Evolutionary conservation across 148 eudicot genomes (phyloP).

Genomic region (Pharnaceum exiguum): DNA sequence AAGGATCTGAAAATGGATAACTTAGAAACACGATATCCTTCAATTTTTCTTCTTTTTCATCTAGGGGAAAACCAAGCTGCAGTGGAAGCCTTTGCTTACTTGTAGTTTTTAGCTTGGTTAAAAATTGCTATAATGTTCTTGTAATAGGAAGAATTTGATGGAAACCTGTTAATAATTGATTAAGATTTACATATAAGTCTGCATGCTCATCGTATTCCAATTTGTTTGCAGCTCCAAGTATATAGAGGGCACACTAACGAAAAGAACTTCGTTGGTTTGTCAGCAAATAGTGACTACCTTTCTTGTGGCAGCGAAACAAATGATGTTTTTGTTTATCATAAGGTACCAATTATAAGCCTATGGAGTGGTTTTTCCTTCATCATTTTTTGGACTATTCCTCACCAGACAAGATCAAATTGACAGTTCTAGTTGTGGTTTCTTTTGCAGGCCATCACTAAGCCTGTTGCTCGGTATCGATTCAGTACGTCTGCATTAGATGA

Average conservation of each 20-base stretch:
- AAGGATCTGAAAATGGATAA: no score
- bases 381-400: not conserved
- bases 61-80: no score
- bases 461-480: constrained; percentile 70
- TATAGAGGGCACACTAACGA: constrained; percentile 81
- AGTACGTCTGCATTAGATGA: constrained; percentile 43
- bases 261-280: constrained; percentile 89
- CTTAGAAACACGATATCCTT: no score
- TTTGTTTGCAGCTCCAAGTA: constrained; percentile 45
- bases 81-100: no score
- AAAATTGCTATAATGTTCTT: no score
- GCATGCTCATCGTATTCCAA: not conserved
- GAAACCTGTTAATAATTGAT: no score
- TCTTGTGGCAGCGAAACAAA: constrained; percentile 96
- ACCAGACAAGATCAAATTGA: no score
- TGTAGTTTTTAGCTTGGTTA: no score
- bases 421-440: not conserved
- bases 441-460: constrained; percentile 64
- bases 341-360: constrained; percentile 32
- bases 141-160: no score
- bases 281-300: constrained; percentile 71
- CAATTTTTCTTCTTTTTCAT: no score
- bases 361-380: not conserved
- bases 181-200: not conserved
- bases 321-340: constrained; percentile 86